Conservation (phyloP, 805 yeast species). For the Clavispora carvajalis region DNA sequence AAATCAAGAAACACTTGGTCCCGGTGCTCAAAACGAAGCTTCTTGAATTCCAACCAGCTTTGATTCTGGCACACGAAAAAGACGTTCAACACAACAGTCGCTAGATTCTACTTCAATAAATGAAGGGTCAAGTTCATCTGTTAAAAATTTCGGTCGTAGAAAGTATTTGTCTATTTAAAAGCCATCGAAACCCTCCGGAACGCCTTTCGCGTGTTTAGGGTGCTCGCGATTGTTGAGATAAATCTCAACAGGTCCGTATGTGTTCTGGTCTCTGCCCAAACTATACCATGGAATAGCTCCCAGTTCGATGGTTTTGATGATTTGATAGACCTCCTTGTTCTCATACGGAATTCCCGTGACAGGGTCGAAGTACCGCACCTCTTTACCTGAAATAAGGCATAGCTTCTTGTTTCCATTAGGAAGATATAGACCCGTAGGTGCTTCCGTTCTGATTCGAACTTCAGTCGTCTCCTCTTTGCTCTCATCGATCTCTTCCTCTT, state of each 20-base stretch:
- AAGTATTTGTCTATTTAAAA: background rate
- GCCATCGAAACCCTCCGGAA: constrained; percentile 76
- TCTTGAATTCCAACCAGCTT: constrained; percentile 55
- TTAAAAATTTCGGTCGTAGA: background rate
- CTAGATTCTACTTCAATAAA: constrained; percentile 1
- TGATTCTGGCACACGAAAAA: constrained; percentile 55
- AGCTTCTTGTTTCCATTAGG: constrained; percentile 63
- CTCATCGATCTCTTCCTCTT: constrained; percentile 34
- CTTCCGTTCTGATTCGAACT: constrained; percentile 51
- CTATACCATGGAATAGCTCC: constrained; percentile 51
- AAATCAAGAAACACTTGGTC: constrained; percentile 43
- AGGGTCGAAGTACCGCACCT: constrained; percentile 85
- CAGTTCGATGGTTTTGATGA: constrained; percentile 45
- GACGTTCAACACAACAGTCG: constrained; percentile 48
- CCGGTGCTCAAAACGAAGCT: constrained; percentile 49
- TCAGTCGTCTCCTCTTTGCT: constrained; percentile 38
- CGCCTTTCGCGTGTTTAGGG: constrained; percentile 73
- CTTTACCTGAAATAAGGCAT: constrained; percentile 73
- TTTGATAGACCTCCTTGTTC: constrained; percentile 73
- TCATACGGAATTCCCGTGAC: constrained; percentile 81
- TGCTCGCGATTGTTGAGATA: constrained; percentile 46
- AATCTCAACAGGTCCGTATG: constrained; percentile 43
- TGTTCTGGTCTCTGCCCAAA: constrained; percentile 46
- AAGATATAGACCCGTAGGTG: constrained; percentile 69
- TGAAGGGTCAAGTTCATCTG: background rate